A percentile compares a stretch with the other conserved stretches of the same genome.
Evolutionary conservation across 305 asterid genomes (phyloP).

Genomic region (Rubia balearica): DNA sequence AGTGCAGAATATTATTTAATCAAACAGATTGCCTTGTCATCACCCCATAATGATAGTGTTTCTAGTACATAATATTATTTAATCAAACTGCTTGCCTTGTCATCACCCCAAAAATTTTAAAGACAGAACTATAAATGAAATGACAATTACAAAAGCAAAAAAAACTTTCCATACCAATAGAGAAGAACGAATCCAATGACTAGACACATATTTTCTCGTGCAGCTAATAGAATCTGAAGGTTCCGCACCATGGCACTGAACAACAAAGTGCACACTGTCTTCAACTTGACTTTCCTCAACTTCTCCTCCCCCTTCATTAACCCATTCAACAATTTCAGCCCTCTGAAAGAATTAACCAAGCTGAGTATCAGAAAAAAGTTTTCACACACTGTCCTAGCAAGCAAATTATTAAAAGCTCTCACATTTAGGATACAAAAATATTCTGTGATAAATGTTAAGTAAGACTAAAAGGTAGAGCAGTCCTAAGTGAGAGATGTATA

Average conservation of each 20-base stretch:
- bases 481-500: neutral
- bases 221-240: constrained; percentile 27
- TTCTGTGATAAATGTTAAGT: neutral
- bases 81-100: neutral
- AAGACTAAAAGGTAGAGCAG: neutral
- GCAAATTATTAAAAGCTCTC: neutral
- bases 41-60: neutral
- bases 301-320: constrained; percentile 81
- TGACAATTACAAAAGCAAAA: neutral
- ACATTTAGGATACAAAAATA: neutral
- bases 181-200: constrained; percentile 90
- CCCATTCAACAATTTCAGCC: constrained; percentile 72
- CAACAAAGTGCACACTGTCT: constrained; percentile 51
- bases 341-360: constrained; percentile 41
- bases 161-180: constrained; percentile 47
- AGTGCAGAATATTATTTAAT: neutral
- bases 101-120: neutral
- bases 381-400: constrained; percentile 13
- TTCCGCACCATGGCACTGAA: constrained; percentile 71
- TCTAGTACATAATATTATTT: neutral
- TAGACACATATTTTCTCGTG: constrained; percentile 49
- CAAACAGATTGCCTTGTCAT: neutral
- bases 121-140: neutral
- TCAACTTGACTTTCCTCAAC: constrained; percentile 49
- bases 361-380: constrained; percentile 11